phyloP scores from a whole-genome alignment of 345 rosid species.

The Psidium friedrichsthalianum region DNA sequence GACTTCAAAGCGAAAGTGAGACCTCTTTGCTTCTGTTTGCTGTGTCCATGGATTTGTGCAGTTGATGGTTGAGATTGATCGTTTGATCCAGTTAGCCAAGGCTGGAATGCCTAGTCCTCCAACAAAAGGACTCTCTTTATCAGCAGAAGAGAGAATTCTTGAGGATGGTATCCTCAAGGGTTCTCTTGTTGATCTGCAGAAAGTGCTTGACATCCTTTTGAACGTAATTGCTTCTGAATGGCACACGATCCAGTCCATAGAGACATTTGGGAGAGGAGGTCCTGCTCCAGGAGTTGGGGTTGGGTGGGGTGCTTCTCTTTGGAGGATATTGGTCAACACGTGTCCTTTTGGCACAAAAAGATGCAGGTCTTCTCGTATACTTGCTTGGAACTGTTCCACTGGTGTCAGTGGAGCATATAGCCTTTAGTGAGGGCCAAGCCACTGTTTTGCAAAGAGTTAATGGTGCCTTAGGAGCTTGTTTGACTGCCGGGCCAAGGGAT shows the following conservation, averaged over 20 bases:
- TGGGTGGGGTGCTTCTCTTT: slow-evolving; percentile 88
- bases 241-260: slow-evolving; percentile 53
- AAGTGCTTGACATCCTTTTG: slow-evolving; percentile 29
- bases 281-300: slow-evolving; percentile 82
- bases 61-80: slow-evolving; percentile 33
- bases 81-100: slow-evolving; percentile 52
- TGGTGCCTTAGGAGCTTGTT: slow-evolving; percentile 48
- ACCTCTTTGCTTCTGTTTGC: slow-evolving; percentile 59
- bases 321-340: slow-evolving; percentile 83
- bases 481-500: slow-evolving; percentile 65
- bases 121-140: slow-evolving; percentile 19
- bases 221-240: slow-evolving; percentile 44
- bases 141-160: slow-evolving; percentile 51
- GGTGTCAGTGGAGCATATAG: slow-evolving; percentile 4
- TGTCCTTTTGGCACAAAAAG: slow-evolving; percentile 62
- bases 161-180: slow-evolving; percentile 43
- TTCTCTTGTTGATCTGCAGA: slow-evolving; percentile 41
- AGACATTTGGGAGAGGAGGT: slow-evolving; percentile 84
- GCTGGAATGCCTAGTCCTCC: slow-evolving; percentile 9
- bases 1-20: slow-evolving; percentile 34
- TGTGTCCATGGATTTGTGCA: slow-evolving; percentile 57
- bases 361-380: slow-evolving; percentile 37
- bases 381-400: slow-evolving; percentile 39
- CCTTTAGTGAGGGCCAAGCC: slow-evolving; percentile 20
- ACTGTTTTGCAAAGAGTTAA: slow-evolving; percentile 22